Evolutionary conservation across 352 stramenopile species (phyloP).

Genomic region (Pythium phragmiticola): DNA sequence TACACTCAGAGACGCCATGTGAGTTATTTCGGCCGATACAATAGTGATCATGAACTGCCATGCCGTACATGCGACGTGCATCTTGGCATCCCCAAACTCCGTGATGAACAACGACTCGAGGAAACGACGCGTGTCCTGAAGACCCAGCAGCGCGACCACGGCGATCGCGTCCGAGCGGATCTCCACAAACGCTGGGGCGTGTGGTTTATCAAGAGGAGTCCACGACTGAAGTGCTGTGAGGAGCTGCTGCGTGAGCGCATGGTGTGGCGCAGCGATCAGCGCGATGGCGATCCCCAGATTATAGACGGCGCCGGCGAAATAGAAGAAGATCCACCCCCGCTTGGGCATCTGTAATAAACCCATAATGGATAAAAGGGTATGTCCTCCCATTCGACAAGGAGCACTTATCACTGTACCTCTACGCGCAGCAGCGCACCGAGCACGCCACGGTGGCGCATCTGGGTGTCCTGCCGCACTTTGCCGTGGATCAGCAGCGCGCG

Average conservation of each 20-base stretch:
- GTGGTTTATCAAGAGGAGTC: too few relatives aligned
- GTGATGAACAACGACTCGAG: constrained; percentile 63
- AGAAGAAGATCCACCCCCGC: constrained; percentile 74
- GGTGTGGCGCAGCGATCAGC: constrained; percentile 31
- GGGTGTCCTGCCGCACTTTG: constrained; percentile 21
- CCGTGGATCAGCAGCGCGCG: constrained; percentile 24
- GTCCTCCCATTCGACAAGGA: neutral
- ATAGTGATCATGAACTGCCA: neutral
- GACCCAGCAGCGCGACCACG: constrained; percentile 49
- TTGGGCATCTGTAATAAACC: constrained; percentile 35
- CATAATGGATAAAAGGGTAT: neutral
- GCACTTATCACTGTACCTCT: constrained; percentile 8
- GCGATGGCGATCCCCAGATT: constrained; percentile 36
- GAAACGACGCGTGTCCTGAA: constrained; percentile 57
- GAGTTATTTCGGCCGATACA: neutral
- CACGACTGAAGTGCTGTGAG: constrained; percentile 39
- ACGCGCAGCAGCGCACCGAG: constrained; percentile 14
- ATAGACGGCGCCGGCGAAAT: constrained; percentile 52
- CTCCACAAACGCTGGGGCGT: constrained; percentile 8
- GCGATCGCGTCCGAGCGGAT: constrained; percentile 41
- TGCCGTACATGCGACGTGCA: constrained; percentile 43
- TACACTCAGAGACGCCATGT: constrained; percentile 6
- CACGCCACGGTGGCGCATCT: neutral
- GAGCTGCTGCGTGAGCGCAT: constrained; percentile 32
- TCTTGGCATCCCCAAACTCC: constrained; percentile 61